Base-by-base conservation (phyloP, 805 yeast genomes). In the Martiniozyma abietophila region DNA sequence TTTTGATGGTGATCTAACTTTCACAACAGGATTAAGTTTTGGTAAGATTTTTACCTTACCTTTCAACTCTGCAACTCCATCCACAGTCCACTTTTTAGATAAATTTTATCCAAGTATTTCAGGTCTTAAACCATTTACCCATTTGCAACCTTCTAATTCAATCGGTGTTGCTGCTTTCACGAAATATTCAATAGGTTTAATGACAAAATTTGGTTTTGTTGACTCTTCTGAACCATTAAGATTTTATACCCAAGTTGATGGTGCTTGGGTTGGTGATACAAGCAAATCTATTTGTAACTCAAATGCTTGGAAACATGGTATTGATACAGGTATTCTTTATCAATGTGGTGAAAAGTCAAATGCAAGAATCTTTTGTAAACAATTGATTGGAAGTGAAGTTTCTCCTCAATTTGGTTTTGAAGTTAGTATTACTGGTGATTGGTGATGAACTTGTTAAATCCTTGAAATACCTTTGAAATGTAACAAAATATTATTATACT, bases 51-150 rank as follows among this genome's bases (percentile, higher is more conserved):
- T 62, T 38, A 61, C 71, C 35, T 50, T 67, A 14, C 39, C 51
- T 4, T 39, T 45, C 34, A 41, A 36, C 38, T 35, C 44, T 6
- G 34, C 21, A 3, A 9, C 16, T 11, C 16, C 19, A 21, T 39
- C 39, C 12, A 48, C 55, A 5, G 58, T 82, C 2, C 88, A 81
- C 48, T 50, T 78, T 20, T 69, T 78, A 50, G 98, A 89, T 54
- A 69, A 82, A 43, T 89, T 88, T 53, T 83, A 77, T 49, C 63
- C 82, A 29, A 94, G 39, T 12, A 42, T 52, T 16, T 39, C 53
- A 11, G 57, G 56, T 3, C 7, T 21, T 31, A 30, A 21, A n/a
- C 48, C 53, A 8, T n/a, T n/a, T n/a, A n/a, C n/a, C n/a, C n/a
- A n/a, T n/a, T 20, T 48, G 25, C 49, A 49, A 16, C 39, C 43